Conservation (phyloP, 192 early-diverging fungal genomes). For the Coemansia sp. region DNA sequence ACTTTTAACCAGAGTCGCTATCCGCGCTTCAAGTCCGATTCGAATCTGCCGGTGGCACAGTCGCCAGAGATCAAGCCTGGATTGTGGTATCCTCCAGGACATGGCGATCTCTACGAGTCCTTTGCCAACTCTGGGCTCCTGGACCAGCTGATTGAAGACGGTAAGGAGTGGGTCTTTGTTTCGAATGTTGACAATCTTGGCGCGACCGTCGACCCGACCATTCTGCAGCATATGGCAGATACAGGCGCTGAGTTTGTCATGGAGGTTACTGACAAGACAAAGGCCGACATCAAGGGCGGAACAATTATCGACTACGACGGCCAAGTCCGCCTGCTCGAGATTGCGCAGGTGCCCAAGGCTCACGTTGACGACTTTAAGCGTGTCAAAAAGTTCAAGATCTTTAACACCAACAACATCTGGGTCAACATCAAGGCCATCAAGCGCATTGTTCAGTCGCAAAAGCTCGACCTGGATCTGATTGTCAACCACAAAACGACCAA, state of each 20-base stretch:
- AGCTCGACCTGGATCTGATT: slow-evolving; percentile 91
- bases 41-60: slow-evolving; percentile 80
- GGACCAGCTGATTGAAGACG: slow-evolving; percentile 87
- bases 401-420: slow-evolving; percentile 97
- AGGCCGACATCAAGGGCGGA: slow-evolving; percentile 99
- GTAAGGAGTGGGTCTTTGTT: slow-evolving; percentile 98
- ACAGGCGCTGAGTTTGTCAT: slow-evolving; percentile 93
- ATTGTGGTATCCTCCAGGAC: slow-evolving; percentile 90
- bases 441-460: slow-evolving; percentile 77
- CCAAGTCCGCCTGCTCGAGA: slow-evolving; percentile 88
- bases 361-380: slow-evolving; percentile 99
- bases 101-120: slow-evolving; percentile 97
- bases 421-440: slow-evolving; percentile 83
- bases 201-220: slow-evolving; percentile 91
- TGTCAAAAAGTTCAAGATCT: slow-evolving; percentile 99
- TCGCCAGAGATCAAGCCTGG: slow-evolving; percentile 61
- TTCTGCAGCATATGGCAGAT: slow-evolving; percentile 87
- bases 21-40: slow-evolving; percentile 92
- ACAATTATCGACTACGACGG: slow-evolving; percentile 99
- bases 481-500: slow-evolving; percentile 96
- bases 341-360: slow-evolving; percentile 97
- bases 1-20: slow-evolving; percentile 98
- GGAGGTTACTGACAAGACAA: slow-evolving; percentile 99
- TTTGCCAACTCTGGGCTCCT: slow-evolving; percentile 91
- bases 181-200: slow-evolving; percentile 99